A percentile compares a stretch with the other conserved stretches of the same genome.
Evolutionary conservation across 2,329 filamentous ascomycete genomes (phyloP).

Genomic region (Fusarium sp.): DNA sequence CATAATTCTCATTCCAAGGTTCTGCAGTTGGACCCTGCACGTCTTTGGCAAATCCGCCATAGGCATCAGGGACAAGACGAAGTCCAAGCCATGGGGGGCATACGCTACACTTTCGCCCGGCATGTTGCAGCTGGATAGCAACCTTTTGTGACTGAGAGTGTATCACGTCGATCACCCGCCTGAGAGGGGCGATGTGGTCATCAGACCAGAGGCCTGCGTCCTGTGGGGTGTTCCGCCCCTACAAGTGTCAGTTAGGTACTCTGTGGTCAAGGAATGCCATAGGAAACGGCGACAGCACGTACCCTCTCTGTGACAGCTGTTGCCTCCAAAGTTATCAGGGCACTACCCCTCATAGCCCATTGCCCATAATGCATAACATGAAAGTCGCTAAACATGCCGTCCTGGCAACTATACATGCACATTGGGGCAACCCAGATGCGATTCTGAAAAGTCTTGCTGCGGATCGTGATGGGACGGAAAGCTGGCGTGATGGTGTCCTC

Average conservation of each 20-base stretch:
- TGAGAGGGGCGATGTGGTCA: background rate
- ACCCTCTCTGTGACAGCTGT: background rate
- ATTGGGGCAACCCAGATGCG: conserved; percentile 19
- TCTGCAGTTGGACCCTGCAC: background rate
- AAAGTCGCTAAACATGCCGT: conserved; percentile 18
- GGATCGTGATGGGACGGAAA: conserved; percentile 4
- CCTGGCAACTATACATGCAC: conserved; percentile 15
- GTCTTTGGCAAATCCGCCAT: background rate
- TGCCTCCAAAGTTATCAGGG: background rate
- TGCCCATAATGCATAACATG: conserved; percentile 14
- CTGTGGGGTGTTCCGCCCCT: background rate
- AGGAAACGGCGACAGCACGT: background rate
- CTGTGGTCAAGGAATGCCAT: background rate
- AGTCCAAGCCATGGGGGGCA: background rate
- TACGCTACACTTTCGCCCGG: background rate
- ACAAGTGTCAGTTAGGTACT: background rate
- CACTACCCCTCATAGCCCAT: conserved; percentile 10
- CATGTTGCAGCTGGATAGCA: background rate
- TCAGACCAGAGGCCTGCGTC: background rate
- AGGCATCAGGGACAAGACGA: background rate
- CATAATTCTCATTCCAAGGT: background rate
- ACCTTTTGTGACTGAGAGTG: background rate
- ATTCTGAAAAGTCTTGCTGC: conserved; percentile 13
- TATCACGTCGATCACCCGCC: background rate
- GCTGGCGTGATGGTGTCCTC: background rate